phyloP scores from a whole-genome alignment of 495 filamentous ascomycete species.

The Penicillium ucsense region DNA sequence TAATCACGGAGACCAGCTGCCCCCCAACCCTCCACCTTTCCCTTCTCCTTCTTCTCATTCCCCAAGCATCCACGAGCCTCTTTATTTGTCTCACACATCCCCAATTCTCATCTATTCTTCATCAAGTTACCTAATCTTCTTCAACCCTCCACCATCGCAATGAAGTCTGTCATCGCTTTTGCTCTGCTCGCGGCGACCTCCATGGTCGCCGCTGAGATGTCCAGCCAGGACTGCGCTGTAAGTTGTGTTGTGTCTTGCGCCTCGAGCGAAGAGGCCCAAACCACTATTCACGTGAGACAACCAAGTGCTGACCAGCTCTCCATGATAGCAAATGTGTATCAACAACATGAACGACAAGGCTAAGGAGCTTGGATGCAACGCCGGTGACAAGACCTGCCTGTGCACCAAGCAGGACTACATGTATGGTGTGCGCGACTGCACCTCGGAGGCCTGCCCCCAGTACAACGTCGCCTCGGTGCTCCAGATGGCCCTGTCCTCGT shows the following conservation, averaged over 20 bases:
- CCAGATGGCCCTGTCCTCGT: conserved; percentile 25
- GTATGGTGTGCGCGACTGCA: conserved; percentile 75
- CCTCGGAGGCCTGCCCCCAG: conserved; percentile 50
- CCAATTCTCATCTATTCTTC: not conserved
- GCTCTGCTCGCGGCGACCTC: conserved; percentile 26
- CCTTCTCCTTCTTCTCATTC: not conserved
- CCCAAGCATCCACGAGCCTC: not conserved
- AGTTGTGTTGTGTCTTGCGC: not conserved
- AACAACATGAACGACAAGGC: conserved; percentile 62
- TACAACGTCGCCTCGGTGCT: conserved; percentile 32
- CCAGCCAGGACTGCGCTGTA: conserved; percentile 31
- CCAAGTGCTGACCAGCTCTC: conserved; percentile 4
- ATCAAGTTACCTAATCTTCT: not conserved
- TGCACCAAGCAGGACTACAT: conserved; percentile 59
- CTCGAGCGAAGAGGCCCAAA: not conserved
- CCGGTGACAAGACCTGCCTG: conserved; percentile 53
- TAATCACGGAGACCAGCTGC: too few relatives aligned
- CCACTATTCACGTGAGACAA: not conserved
- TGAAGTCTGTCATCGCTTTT: conserved; percentile 34
- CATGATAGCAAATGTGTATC: conserved; percentile 54
- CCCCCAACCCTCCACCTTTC: not conserved
- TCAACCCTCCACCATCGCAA: conserved; percentile 11
- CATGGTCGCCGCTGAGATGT: conserved; percentile 20
- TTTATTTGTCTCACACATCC: not conserved
- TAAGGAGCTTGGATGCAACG: conserved; percentile 46